Conservation (phyloP, 768 basidiomycete species). For the Lentinus tigrinus region DNA sequence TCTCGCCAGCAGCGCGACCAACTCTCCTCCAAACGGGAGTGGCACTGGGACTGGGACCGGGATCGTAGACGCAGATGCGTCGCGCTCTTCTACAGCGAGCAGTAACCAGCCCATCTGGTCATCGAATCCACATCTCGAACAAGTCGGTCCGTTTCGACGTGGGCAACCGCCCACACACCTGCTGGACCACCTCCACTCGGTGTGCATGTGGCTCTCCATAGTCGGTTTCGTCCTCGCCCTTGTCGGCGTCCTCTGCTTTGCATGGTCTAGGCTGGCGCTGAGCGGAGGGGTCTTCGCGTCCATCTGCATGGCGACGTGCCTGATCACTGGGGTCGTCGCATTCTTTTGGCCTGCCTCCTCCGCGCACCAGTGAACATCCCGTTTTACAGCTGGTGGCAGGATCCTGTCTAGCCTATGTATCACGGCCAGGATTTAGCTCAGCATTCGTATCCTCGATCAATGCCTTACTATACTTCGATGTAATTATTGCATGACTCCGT, state of each 20-base stretch:
- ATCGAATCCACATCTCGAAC: conserved; percentile 49
- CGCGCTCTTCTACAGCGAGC: not conserved
- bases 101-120: conserved; percentile 29
- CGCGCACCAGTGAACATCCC: not conserved
- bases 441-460: too few relatives aligned
- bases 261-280: conserved; percentile 46
- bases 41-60: not conserved
- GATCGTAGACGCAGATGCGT: not conserved
- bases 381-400: not conserved
- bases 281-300: conserved; percentile 46
- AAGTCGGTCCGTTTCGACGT: conserved; percentile 44
- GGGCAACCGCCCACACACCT: conserved; percentile 41
- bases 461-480: too few relatives aligned
- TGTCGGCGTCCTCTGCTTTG: conserved; percentile 47
- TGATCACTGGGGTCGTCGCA: conserved; percentile 22
- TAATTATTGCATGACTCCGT: too few relatives aligned
- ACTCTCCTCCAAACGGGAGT: not conserved
- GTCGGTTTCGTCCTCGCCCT: conserved; percentile 50
- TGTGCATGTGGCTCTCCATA: conserved; percentile 46
- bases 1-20: conserved; percentile 9
- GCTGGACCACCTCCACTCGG: conserved; percentile 45
- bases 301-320: conserved; percentile 36
- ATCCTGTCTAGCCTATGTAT: too few relatives aligned
- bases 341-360: conserved; percentile 2
- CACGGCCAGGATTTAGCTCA: too few relatives aligned